Base-by-base conservation (phyloP, 2,329 filamentous ascomycete genomes). In the Pseudogymnoascus sp. region DNA sequence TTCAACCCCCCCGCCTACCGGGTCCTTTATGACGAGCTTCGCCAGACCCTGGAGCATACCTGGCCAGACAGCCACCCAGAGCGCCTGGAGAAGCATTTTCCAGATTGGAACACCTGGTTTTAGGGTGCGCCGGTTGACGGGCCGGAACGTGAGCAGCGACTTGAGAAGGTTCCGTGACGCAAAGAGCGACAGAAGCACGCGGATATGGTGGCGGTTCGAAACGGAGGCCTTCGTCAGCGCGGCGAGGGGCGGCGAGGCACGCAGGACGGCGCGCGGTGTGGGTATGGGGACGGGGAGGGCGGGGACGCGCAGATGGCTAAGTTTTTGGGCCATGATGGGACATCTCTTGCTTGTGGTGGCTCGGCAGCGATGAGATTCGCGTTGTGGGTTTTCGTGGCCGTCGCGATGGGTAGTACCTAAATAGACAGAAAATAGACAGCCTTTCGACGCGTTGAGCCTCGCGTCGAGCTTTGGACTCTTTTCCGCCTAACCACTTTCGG, bases 1-100 rank as follows among this genome's bases (percentile, higher is more conserved):
- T 75, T 86, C 73, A 80, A 76, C 62, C 78, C 79, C 33, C 74
- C 79, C 61, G 78, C 77, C 2, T 86, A 86, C 67, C 75, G 68
- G 57, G 72, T 84, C 57, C 77, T 86, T 58, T 84, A 76, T 65
- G 74, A 79, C 8, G 67, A 76, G 37, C 71, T 85, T 28, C 66
- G 71, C 65, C 74, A 76, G n/a, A 77, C 82, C 61, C 76, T 85
- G 60, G 77, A 76, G 2, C 70, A 75, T 33, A 75, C 78, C 50
- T 79, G 75, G 72, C 69, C 71, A 8, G 74, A 65, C 36, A 58
- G 57, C 57, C 33, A 58, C 20, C 57, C 57, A 58, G 57, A 58
- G 33, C 36, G 33, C 33, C 57, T 58, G 33, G 33, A 58, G 57
- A 36, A 58, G 36, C 57, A 58, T 58, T 39, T 58, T 58, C 57